Evolutionary conservation across 163 green algal genomes (phyloP), one percentile per base, ranked within the genome.

Genomic region (Scenedesmus sp.): DNA sequence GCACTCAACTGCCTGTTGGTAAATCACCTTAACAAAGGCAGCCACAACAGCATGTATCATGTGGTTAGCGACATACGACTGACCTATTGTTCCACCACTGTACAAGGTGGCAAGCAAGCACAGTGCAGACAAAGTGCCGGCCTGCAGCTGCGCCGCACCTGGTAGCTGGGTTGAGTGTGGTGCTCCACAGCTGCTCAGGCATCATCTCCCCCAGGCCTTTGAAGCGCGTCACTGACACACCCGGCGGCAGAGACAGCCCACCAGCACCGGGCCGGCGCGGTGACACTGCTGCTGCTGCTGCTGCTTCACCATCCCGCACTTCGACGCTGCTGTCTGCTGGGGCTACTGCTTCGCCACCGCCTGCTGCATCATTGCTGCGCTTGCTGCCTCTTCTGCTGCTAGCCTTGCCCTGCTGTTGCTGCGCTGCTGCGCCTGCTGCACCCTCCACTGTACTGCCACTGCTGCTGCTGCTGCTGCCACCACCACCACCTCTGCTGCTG

Each of bases 191-290:
- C 95, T 99, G 98, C 91, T 99, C 92, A 16, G 98, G 98, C 98
- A 99, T 99, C 98, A 99, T 99, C 96, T 99, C 98, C 9, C 98
- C 98, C 84, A 99, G 94, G 4, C 98, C 98, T 94, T 99, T 97
- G 94, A 98, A 98, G 26, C 95, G 81, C 73, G 80, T 89, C n/a
- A 93, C 53, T 40, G 70, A 85, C 35, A 90, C 85, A 76, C 85
- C 85, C 22, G 85, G 10, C 35, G 85, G 85, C 70, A 90, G 65
- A 40, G 43, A 72, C 51, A 81, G 40, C 49, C 85, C 44, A 43
- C 37, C 33, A 56, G 65, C 33, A 51, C 35, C 43, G 40, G 43
- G 10, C 20, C 30, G 40, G 1, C 22, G 24, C 20, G 80, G 18
- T 42, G 42, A 9, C 46, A 15, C 20, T 20, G 44, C 85, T 40